Percentiles rank a stretch among this genome's conserved stretches.
phyloP scores from a whole-genome alignment of 257 asterid genomes.

The Paulownia fortunei region DNA sequence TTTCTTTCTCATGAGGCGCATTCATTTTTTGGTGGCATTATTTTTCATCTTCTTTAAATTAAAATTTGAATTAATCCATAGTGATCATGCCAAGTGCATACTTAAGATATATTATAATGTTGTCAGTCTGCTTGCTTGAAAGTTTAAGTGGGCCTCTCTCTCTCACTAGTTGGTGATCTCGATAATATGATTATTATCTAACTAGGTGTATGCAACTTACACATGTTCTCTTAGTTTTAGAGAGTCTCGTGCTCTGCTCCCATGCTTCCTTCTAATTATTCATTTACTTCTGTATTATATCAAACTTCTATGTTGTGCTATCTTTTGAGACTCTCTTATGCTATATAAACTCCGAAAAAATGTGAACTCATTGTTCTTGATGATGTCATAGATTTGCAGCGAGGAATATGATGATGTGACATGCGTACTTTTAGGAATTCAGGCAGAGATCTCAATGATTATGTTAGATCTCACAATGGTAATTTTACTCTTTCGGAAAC shows the following conservation, averaged over 20 bases:
- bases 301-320: background rate
- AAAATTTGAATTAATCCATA: background rate
- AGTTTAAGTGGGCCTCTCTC: slow-evolving; percentile 6
- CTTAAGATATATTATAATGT: background rate
- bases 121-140: background rate
- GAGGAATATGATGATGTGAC: slow-evolving; percentile 84
- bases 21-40: background rate
- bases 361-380: slow-evolving; percentile 39
- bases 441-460: slow-evolving; percentile 81
- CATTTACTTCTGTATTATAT: slow-evolving; percentile 2
- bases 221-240: background rate
- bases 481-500: slow-evolving; percentile 32
- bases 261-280: background rate
- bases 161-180: background rate
- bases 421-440: slow-evolving; percentile 81
- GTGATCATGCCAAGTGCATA: background rate
- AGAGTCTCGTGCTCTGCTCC: background rate
- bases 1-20: slow-evolving; percentile 14
- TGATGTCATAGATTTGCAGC: slow-evolving; percentile 73
- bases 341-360: background rate
- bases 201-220: background rate
- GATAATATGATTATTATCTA: background rate
- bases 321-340: slow-evolving; percentile 4
- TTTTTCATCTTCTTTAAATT: slow-evolving; percentile 4
- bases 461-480: slow-evolving; percentile 92